Evolutionary conservation across 768 basidiomycete genomes (phyloP).

Genomic region (Naganishia friedmannii): DNA sequence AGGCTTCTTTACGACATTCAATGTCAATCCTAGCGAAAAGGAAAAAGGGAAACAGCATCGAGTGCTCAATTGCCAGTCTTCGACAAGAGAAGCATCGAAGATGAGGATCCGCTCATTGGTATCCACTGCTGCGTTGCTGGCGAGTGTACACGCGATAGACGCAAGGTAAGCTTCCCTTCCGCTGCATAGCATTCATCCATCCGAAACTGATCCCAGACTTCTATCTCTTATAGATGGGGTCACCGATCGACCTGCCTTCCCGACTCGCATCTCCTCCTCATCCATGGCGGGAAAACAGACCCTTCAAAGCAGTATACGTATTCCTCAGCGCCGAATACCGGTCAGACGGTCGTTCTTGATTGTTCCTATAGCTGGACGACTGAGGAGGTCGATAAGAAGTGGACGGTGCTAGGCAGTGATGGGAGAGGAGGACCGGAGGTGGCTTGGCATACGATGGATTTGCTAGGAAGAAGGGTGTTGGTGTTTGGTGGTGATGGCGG

Average conservation of each 20-base stretch:
- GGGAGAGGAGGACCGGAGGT: neutral
- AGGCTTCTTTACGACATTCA: too few relatives aligned
- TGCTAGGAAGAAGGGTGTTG: slow-evolving; percentile 54
- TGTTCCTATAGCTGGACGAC: slow-evolving; percentile 52
- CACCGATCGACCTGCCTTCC: slow-evolving; percentile 64
- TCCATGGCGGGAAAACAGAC: slow-evolving; percentile 81
- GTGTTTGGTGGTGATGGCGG: slow-evolving; percentile 76
- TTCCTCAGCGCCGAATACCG: slow-evolving; percentile 67
- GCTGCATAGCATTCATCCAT: neutral
- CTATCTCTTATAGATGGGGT: slow-evolving; percentile 67
- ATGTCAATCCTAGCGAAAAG: too few relatives aligned
- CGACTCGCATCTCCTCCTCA: slow-evolving; percentile 57
- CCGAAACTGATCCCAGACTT: neutral
- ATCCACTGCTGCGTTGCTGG: neutral
- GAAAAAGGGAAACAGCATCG: too few relatives aligned
- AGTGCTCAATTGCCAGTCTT: neutral
- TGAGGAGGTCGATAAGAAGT: neutral
- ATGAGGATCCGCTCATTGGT: too few relatives aligned
- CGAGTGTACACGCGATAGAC: neutral
- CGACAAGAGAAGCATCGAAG: neutral
- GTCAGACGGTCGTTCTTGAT: slow-evolving; percentile 69
- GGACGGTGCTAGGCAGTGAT: neutral
- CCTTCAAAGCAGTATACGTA: slow-evolving; percentile 67
- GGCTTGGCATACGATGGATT: slow-evolving; percentile 6
- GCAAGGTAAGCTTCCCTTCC: neutral